These are phyloP conservation scores for Myxozyma vanderwaltii DNA, from an alignment of 805 yeast genomes.

Conservation along the genomic window DNA sequence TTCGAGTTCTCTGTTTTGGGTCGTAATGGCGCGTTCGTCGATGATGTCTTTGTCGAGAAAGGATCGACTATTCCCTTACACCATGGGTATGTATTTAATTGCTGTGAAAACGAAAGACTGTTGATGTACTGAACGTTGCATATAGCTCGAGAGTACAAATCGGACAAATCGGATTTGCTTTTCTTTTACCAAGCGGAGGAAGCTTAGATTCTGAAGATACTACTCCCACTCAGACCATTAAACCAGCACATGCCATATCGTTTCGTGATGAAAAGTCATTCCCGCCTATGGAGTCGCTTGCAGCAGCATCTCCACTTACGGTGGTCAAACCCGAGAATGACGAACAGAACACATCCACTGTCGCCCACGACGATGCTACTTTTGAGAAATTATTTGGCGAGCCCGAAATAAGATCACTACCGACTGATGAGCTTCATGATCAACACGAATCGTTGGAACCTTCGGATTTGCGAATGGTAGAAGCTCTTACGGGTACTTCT, in stretches of 20 bases:
- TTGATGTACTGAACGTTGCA: neutral
- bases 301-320: constrained; percentile 3
- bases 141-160: constrained; percentile 66
- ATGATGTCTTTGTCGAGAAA: constrained; percentile 82
- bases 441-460: neutral
- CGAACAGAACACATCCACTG: neutral
- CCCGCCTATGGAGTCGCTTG: constrained; percentile 15
- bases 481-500: constrained; percentile 11
- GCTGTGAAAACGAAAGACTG: no score
- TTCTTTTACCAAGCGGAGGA: constrained; percentile 72
- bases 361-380: neutral
- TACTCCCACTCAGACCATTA: constrained; percentile 26
- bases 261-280: constrained; percentile 22
- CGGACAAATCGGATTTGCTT: constrained; percentile 86
- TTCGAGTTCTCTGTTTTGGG: constrained; percentile 92
- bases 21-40: constrained; percentile 95
- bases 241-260: constrained; percentile 34
- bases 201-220: constrained; percentile 17
- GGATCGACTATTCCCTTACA: constrained; percentile 87
- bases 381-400: neutral
- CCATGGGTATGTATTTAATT: constrained; percentile 60
- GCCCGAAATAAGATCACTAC: neutral
- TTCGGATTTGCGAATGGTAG: constrained; percentile 17
- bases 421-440: neutral
- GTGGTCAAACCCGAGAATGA: neutral